Base-by-base conservation (phyloP, 23 red algal species). In the Gracilaria caudata region DNA sequence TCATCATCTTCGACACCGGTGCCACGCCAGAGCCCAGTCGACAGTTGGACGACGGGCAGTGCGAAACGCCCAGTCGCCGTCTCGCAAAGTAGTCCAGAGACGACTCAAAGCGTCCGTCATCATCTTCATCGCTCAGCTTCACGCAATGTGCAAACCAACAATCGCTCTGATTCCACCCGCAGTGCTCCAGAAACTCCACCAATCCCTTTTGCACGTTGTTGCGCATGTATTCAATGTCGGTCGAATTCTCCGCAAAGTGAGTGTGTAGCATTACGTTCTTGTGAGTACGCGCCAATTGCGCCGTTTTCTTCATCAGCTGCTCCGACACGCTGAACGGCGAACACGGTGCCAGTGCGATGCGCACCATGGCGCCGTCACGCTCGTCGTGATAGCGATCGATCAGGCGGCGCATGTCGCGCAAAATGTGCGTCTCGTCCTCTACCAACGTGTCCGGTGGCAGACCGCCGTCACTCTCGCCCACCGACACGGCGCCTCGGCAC, bases 11-110 rank as follows among this genome's bases (percentile, higher is more conserved):
- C 43, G 72, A 26, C 28, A 93, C 56, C n/a, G 92, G 96, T 26
- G 75, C 80, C 64, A 90, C 59, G 10, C 96, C 96, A 34, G 81
- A 86, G 24, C 76, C 96, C 80, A 98, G 86, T 20, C 92, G 91
- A 73, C 91, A 90, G 82, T 98, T 98, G 38, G 93, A 95, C 34
- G 78, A 64, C 24, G 96, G 96, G 77, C 96, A 98, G 87, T 98
- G 96, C 14, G 94, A 92, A n/a, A 94, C 77, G 41, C 82, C 82
- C 39, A 86, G 65, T 60, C 61, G 40, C 10, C 51, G 39, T 1
- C 66, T 39, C 35, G 41, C 82, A 73, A 86, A 86, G 47, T 74
- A 86, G 30, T 86, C 36, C 35, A 86, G 39, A 25, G 82, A 64
- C 28, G 40, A 63, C 45, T 57, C 65, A 40, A 12, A 75, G 4